Evolutionary conservation across 345 rosid species (phyloP).

Genomic region (Salix viminalis): DNA sequence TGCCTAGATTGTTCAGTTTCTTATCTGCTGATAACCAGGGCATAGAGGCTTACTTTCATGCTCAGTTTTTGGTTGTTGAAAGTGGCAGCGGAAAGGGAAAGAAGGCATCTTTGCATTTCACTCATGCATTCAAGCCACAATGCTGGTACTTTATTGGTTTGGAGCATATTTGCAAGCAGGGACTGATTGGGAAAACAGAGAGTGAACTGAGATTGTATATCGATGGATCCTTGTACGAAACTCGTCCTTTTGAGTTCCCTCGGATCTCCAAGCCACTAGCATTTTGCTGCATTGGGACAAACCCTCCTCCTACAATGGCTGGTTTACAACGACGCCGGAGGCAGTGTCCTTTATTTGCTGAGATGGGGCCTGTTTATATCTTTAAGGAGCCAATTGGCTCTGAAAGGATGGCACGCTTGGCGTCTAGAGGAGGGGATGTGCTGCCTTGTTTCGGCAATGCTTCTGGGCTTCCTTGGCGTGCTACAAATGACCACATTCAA

Average conservation of each 20-base stretch:
- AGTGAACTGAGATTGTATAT: conserved; percentile 85
- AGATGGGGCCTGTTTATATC: conserved; percentile 95
- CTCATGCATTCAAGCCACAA: conserved; percentile 97
- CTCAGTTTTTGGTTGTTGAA: conserved; percentile 97
- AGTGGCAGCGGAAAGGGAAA: conserved; percentile 86
- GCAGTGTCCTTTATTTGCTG: conserved; percentile 97
- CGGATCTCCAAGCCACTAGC: conserved; percentile 91
- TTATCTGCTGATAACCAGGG: conserved; percentile 97
- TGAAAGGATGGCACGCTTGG: conserved; percentile 85
- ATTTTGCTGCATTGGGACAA: conserved; percentile 97
- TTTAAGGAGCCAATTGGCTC: conserved; percentile 96
- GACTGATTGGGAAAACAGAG: conserved; percentile 87
- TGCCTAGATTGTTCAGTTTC: conserved; percentile 98
- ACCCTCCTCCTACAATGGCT: conserved; percentile 98
- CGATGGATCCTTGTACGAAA: conserved; percentile 92
- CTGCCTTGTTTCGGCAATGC: conserved; percentile 88
- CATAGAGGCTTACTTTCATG: conserved; percentile 94
- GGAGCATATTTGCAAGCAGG: conserved; percentile 84
- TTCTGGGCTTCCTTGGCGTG: conserved; percentile 96
- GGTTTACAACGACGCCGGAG: conserved; percentile 99
- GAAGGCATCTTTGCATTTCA: conserved; percentile 95
- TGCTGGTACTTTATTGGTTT: conserved; percentile 98
- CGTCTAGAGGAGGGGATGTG: conserved; percentile 91
- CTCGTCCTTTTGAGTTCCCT: conserved; percentile 90
- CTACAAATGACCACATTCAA: conserved; percentile 60